Evolutionary conservation across 2,329 filamentous ascomycete species (phyloP).

Genomic region (Dactylellina leptospora): DNA sequence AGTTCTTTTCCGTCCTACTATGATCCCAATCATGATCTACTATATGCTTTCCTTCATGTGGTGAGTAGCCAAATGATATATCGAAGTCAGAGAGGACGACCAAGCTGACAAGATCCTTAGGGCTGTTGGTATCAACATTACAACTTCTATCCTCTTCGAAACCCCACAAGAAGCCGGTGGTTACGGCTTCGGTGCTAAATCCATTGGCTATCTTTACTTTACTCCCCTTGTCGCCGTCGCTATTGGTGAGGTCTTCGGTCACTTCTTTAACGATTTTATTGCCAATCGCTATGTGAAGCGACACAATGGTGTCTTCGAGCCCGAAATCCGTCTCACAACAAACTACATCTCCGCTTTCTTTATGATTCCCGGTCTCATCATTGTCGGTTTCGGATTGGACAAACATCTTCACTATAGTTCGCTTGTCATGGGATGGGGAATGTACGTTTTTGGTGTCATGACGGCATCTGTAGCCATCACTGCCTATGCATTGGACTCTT

Average conservation of each 20-base stretch:
- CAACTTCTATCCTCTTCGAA: conserved; percentile 55
- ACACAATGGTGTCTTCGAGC: conserved; percentile 55
- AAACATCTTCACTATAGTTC: conserved; percentile 46
- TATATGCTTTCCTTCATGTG: conserved; percentile 55
- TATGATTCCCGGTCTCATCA: conserved; percentile 54
- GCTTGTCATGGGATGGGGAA: conserved; percentile 56
- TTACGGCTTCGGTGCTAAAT: conserved; percentile 54
- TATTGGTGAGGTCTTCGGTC: conserved; percentile 57
- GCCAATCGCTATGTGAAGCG: conserved; percentile 55
- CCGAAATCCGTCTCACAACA: conserved; percentile 51
- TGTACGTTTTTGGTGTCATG: conserved; percentile 56
- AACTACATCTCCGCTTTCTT: conserved; percentile 54
- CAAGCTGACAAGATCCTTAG: not conserved
- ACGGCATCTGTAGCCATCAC: conserved; percentile 54
- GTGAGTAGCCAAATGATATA: conserved; percentile 15
- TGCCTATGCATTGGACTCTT: conserved; percentile 54
- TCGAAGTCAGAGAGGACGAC: not conserved
- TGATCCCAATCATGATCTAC: conserved; percentile 54
- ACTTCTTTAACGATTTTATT: conserved; percentile 57
- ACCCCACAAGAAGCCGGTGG: conserved; percentile 50
- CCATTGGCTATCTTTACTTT: conserved; percentile 57
- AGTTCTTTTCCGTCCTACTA: conserved; percentile 52
- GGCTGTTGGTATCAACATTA: conserved; percentile 57
- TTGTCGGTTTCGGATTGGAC: conserved; percentile 55
- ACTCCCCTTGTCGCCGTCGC: conserved; percentile 57